Percentiles rank a stretch among this genome's conserved stretches.
Evolutionary conservation across 2,329 filamentous ascomycete species (phyloP).

Genomic region (Monosporascus sp.): DNA sequence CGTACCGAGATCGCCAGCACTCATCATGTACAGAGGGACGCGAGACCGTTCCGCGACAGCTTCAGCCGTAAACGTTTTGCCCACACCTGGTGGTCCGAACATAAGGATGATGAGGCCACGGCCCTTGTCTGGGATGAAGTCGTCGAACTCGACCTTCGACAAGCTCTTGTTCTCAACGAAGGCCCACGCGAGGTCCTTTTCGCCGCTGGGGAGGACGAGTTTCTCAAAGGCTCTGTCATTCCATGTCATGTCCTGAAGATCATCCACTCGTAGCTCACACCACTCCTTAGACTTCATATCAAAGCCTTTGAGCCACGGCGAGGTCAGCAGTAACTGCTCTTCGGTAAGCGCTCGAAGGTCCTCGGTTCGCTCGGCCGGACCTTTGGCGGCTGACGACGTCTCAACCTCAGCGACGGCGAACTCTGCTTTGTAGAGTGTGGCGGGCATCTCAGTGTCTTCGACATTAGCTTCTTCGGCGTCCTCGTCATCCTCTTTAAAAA

Average conservation of each 20-base stretch:
- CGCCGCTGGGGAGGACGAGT: conserved; percentile 29
- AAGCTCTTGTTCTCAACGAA: conserved; percentile 32
- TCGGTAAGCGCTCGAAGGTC: conserved; percentile 24
- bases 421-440: conserved; percentile 3
- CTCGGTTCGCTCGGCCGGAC: conserved; percentile 13
- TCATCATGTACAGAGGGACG: conserved; percentile 34
- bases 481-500: conserved; percentile 4
- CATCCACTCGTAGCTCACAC: conserved; percentile 21
- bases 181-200: conserved; percentile 34
- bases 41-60: conserved; percentile 33
- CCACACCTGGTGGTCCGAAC: conserved; percentile 31
- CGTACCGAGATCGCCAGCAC: conserved; percentile 34
- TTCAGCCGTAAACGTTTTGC: conserved; percentile 35
- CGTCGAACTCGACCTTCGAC: conserved; percentile 23
- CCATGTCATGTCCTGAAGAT: conserved; percentile 26
- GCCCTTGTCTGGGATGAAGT: conserved; percentile 32
- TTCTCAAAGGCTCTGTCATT: conserved; percentile 32
- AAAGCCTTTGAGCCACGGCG: conserved; percentile 32
- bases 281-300: conserved; percentile 32
- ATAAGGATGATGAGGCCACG: conserved; percentile 31
- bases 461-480: neutral
- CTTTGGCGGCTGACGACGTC: conserved; percentile 2
- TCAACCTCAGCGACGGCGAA: conserved; percentile 3
- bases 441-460: conserved; percentile 5
- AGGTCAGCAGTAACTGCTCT: conserved; percentile 29